A percentile compares a stretch with the other conserved stretches of the same genome.
phyloP scores from a whole-genome alignment of 768 basidiomycete species.

The Hygrocybe punicea region DNA sequence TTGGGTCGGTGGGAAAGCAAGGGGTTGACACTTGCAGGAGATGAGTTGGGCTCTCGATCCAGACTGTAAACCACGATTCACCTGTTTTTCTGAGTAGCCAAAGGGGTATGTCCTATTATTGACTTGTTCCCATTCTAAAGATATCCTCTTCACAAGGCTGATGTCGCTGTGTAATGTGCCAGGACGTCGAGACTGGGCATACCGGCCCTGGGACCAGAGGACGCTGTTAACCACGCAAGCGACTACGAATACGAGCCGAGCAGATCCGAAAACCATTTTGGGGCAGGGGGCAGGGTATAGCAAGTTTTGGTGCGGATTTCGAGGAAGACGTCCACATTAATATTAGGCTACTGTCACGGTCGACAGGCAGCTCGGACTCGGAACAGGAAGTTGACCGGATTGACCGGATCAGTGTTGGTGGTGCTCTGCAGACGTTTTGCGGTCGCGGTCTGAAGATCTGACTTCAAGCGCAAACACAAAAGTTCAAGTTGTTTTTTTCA shows the following conservation, averaged over 20 bases:
- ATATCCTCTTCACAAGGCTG: conserved; percentile 42
- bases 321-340: not conserved
- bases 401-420: too few relatives aligned
- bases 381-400: too few relatives aligned
- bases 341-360: too few relatives aligned
- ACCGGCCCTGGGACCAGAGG: conserved; percentile 63
- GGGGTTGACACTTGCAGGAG: conserved; percentile 58
- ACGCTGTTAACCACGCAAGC: conserved; percentile 55
- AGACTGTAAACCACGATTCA: not conserved
- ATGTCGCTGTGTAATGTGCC: conserved; percentile 21
- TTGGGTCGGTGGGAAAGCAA: conserved; percentile 45
- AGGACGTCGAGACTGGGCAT: conserved; percentile 34
- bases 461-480: too few relatives aligned
- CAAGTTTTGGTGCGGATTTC: not conserved
- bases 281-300: conserved; percentile 7
- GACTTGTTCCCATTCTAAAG: conserved; percentile 30
- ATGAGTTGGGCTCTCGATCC: not conserved
- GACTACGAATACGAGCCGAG: conserved; percentile 51
- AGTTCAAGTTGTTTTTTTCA: too few relatives aligned
- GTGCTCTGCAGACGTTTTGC: too few relatives aligned
- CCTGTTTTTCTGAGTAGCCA: conserved; percentile 15
- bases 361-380: too few relatives aligned
- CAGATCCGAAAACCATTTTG: conserved; percentile 47
- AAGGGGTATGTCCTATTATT: too few relatives aligned
- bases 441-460: too few relatives aligned